Percentiles rank a stretch among this genome's conserved stretches.
phyloP scores from a whole-genome alignment of 805 yeast genomes.

The Pachysolen tannophilus region DNA sequence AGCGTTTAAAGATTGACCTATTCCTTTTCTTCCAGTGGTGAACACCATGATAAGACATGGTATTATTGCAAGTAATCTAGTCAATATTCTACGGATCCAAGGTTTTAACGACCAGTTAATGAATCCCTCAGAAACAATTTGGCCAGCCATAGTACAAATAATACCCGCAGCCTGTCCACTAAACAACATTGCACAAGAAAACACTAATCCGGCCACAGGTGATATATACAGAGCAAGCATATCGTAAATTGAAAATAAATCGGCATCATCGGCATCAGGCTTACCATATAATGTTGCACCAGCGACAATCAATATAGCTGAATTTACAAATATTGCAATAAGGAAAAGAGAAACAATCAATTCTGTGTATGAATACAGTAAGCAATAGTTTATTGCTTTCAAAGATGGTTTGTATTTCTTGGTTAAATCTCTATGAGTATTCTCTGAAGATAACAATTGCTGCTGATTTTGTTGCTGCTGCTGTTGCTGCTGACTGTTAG shows the following conservation, averaged over 20 bases:
- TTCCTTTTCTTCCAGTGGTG: slow-evolving; percentile 73
- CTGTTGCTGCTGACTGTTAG: slow-evolving; percentile 14
- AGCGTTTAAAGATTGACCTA: slow-evolving; percentile 64
- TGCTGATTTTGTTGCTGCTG: no score
- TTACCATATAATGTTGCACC: slow-evolving; percentile 72
- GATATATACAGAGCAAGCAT: slow-evolving; percentile 64
- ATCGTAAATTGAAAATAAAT: slow-evolving; percentile 71
- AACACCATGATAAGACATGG: slow-evolving; percentile 77
- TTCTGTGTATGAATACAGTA: slow-evolving; percentile 78
- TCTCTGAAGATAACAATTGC: not conserved
- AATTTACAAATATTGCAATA: slow-evolving; percentile 87
- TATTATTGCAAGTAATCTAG: slow-evolving; percentile 74
- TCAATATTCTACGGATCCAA: slow-evolving; percentile 68
- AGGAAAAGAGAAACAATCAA: slow-evolving; percentile 73
- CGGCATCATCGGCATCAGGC: slow-evolving; percentile 69
- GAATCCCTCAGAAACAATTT: slow-evolving; percentile 89
- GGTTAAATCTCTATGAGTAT: not conserved
- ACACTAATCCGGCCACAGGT: slow-evolving; percentile 79
- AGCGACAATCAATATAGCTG: slow-evolving; percentile 85
- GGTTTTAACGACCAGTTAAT: slow-evolving; percentile 75
- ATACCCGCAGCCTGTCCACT: slow-evolving; percentile 96
- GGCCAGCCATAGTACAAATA: slow-evolving; percentile 90
- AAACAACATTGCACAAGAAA: slow-evolving; percentile 81
- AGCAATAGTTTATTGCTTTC: slow-evolving; percentile 70
- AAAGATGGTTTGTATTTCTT: slow-evolving; percentile 63